Percentiles rank a stretch among this genome's conserved stretches.
Evolutionary conservation across 495 filamentous ascomycete species (phyloP).

Genomic region (Echria macrotheca): DNA sequence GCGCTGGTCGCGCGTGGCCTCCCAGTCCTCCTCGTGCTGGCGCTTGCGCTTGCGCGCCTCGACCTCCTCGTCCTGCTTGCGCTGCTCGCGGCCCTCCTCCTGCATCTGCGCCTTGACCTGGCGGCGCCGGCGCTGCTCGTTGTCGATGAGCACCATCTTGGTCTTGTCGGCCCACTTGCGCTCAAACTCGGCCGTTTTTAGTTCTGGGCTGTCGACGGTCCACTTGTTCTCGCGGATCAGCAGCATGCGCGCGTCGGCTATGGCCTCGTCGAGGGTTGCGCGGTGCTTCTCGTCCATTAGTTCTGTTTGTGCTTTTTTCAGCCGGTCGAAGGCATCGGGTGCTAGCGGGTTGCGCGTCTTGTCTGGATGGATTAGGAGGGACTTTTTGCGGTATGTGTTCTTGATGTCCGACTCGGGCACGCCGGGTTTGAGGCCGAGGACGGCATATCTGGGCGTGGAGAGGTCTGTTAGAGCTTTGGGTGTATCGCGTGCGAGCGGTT

Average conservation of each 20-base stretch:
- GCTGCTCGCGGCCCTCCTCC: conserved; percentile 90
- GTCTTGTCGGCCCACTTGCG: conserved; percentile 86
- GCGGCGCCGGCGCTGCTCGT: conserved; percentile 75
- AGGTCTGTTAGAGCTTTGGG: neutral
- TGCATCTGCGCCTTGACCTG: conserved; percentile 93
- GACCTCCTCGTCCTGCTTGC: conserved; percentile 79
- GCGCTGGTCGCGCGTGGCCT: conserved; percentile 80
- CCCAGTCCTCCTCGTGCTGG: conserved; percentile 90
- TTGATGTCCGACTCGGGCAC: conserved; percentile 97
- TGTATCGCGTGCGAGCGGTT: too few relatives aligned
- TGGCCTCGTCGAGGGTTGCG: conserved; percentile 81
- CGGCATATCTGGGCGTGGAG: conserved; percentile 62
- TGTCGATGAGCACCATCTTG: conserved; percentile 86
- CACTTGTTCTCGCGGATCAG: conserved; percentile 90
- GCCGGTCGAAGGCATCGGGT: conserved; percentile 92
- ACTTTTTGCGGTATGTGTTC: conserved; percentile 85
- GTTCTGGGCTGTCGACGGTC: conserved; percentile 79
- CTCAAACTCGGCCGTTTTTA: conserved; percentile 75
- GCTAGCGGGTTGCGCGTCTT: conserved; percentile 89
- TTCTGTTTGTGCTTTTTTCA: conserved; percentile 88
- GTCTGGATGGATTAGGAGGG: conserved; percentile 96
- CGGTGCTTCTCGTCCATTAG: conserved; percentile 94
- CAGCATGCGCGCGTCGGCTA: conserved; percentile 90
- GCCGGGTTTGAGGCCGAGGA: conserved; percentile 93
- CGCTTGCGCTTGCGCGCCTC: conserved; percentile 86